These are phyloP conservation scores for Miscanthus lutarioriparius DNA, from an alignment of 176 grass and related monocot species.

Conservation along the genomic window DNA sequence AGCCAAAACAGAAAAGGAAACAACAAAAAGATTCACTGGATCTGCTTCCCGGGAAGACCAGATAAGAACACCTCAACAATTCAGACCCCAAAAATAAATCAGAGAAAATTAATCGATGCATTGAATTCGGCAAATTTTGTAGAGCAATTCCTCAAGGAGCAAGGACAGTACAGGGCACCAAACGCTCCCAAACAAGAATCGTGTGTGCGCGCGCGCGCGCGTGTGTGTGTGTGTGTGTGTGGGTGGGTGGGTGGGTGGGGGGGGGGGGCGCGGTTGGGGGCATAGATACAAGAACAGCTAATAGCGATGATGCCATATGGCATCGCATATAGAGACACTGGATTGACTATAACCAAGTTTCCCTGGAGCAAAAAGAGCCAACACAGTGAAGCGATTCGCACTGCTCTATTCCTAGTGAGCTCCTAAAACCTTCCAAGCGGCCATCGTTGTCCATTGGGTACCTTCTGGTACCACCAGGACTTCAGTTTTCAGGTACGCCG, in stretches of 20 bases:
- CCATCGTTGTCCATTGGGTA: not conserved
- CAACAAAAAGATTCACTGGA: no score
- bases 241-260: no score
- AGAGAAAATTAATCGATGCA: not conserved
- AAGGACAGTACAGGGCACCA: not conserved
- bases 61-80: not conserved
- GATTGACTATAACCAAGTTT: not conserved
- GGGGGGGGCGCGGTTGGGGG: not conserved
- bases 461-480: not conserved
- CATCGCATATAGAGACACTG: not conserved
- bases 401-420: constrained; percentile 8
- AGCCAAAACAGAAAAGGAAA: no score
- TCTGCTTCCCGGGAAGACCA: no score
- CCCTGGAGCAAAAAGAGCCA: constrained; percentile 11
- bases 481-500: constrained; percentile 15
- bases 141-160: not conserved
- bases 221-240: no score
- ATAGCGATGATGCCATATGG: not conserved
- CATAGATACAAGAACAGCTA: not conserved
- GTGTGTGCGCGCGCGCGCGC: no score
- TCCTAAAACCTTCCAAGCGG: not conserved
- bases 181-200: not conserved
- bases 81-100: not conserved
- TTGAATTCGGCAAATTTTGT: not conserved
- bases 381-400: not conserved